A percentile compares a stretch with the other conserved stretches of the same genome.
Evolutionary conservation across 495 filamentous ascomycete genomes (phyloP).

Genomic region (Aspergillus bertholletiae): DNA sequence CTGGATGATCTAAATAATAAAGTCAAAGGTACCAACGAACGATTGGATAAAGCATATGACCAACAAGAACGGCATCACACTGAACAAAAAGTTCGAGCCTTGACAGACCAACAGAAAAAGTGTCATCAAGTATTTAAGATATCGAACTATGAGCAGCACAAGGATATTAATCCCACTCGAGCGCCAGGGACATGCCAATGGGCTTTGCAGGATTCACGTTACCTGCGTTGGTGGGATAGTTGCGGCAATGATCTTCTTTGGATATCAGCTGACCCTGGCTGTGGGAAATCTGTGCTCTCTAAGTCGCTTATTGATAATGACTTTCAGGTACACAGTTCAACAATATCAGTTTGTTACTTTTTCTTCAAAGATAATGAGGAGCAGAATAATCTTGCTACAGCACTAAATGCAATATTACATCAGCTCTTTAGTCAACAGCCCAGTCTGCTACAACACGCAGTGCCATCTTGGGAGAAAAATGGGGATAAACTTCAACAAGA

Average conservation of each 20-base stretch:
- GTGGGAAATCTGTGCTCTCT: conserved; percentile 43
- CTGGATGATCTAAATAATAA: conserved; percentile 9
- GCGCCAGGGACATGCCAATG: conserved; percentile 22
- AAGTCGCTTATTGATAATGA: conserved; percentile 29
- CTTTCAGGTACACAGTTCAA: conserved; percentile 3
- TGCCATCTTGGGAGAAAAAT: conserved; percentile 24
- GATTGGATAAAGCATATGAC: conserved; percentile 14
- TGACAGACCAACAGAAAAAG: conserved; percentile 17
- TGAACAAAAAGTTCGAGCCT: conserved; percentile 3
- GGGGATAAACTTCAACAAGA: conserved; percentile 19
- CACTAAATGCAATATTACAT: conserved; percentile 39
- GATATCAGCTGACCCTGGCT: conserved; percentile 44
- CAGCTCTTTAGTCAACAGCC: conserved; percentile 31
- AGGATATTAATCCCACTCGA: conserved; percentile 24
- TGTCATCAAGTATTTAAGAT: conserved; percentile 27
- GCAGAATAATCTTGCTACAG: conserved; percentile 26
- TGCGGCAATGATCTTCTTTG: conserved; percentile 32
- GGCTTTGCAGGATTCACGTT: conserved; percentile 28
- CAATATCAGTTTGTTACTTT: conserved; percentile 37
- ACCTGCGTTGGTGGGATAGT: conserved; percentile 24
- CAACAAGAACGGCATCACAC: conserved; percentile 16
- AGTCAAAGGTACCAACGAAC: conserved; percentile 26
- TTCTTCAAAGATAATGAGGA: conserved; percentile 43
- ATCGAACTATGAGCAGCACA: conserved; percentile 23
- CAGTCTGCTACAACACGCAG: conserved; percentile 22